Evolutionary conservation across 2,329 filamentous ascomycete genomes (phyloP).

Genomic region (Calcarisporium arbuscula): DNA sequence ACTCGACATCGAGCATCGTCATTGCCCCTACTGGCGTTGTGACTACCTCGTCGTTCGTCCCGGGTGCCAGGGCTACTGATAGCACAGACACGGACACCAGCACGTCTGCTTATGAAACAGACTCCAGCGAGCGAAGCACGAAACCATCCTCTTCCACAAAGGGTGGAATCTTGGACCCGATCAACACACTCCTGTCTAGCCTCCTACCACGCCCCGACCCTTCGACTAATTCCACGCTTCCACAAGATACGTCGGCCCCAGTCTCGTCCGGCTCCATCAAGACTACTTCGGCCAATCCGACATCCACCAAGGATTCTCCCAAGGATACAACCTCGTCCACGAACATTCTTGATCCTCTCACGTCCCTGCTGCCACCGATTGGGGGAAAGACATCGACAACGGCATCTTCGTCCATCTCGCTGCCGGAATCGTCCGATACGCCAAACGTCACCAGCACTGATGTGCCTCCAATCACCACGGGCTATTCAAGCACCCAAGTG

Average conservation of each 20-base stretch:
- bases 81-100: too few relatives aligned
- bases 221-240: conserved; percentile 2
- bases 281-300: neutral
- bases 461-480: conserved; percentile 5
- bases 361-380: neutral
- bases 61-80: too few relatives aligned
- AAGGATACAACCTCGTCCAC: conserved; percentile 2
- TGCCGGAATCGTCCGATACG: neutral
- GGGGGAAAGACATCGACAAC: conserved; percentile 1
- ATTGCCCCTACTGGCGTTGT: conserved; percentile 19
- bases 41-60: conserved; percentile 10
- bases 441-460: conserved; percentile 11
- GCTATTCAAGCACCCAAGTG: conserved; percentile 4
- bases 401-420: neutral
- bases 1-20: conserved; percentile 16
- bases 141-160: too few relatives aligned
- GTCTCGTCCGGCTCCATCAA: conserved; percentile 5
- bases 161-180: conserved; percentile 16
- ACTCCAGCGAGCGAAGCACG: too few relatives aligned
- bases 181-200: conserved; percentile 14
- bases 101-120: conserved; percentile 1
- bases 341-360: neutral
- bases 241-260: conserved; percentile 17
- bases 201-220: conserved; percentile 11
- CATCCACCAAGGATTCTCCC: neutral